Percentiles rank a stretch among this genome's conserved stretches.
These are phyloP conservation scores for Achaetomiella virescens DNA, from an alignment of 495 filamentous ascomycete genomes.

Conservation along the genomic window DNA sequence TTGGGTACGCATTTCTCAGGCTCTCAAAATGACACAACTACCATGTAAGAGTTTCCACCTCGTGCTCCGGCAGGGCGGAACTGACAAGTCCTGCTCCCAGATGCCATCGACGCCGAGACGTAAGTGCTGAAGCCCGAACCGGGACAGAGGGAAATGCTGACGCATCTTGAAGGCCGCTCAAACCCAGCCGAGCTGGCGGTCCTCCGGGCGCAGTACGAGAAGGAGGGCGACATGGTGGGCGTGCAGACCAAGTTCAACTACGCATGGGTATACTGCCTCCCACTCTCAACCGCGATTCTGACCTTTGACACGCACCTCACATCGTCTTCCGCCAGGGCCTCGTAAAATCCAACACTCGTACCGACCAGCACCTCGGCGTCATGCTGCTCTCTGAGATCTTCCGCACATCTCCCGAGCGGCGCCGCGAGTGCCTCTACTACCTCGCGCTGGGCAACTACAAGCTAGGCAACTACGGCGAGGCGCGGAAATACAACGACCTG, in stretches of 20 bases:
- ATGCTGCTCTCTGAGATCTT: slow-evolving; percentile 95
- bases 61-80: slow-evolving; percentile 1
- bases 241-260: slow-evolving; percentile 99
- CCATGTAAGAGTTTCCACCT: slow-evolving; percentile 54
- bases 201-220: slow-evolving; percentile 86
- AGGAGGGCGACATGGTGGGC: slow-evolving; percentile 92
- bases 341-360: slow-evolving; percentile 78
- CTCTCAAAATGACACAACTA: slow-evolving; percentile 55
- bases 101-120: slow-evolving; percentile 97
- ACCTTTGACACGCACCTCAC: background rate
- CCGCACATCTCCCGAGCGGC: slow-evolving; percentile 79
- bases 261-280: slow-evolving; percentile 66
- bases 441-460: slow-evolving; percentile 95
- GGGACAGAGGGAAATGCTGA: background rate
- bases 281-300: background rate
- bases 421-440: slow-evolving; percentile 97
- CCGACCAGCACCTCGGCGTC: slow-evolving; percentile 92
- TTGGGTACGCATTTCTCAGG: background rate
- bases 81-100: slow-evolving; percentile 40
- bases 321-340: slow-evolving; percentile 55
- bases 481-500: slow-evolving; percentile 86
- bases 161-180: slow-evolving; percentile 59
- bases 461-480: slow-evolving; percentile 93
- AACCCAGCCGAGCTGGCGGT: slow-evolving; percentile 85
- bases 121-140: slow-evolving; percentile 33